Evolutionary conservation across 2,329 filamentous ascomycete species (phyloP).

Genomic region (Sodiomyces alkalinus): DNA sequence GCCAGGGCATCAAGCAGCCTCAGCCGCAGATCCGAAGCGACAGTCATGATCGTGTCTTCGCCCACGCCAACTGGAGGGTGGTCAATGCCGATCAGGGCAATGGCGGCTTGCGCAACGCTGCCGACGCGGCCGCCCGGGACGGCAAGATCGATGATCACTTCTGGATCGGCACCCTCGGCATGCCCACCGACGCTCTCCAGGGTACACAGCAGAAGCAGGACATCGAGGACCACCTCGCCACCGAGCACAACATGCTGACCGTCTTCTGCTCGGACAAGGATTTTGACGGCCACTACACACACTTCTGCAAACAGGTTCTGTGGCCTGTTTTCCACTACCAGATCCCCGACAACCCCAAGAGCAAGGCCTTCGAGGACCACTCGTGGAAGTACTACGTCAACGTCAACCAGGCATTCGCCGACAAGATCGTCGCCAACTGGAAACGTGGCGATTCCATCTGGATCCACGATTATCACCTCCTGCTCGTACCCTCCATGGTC

Average conservation of each 20-base stretch:
- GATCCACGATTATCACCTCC: conserved; percentile 90
- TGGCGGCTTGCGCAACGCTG: conserved; percentile 77
- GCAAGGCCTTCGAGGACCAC: conserved; percentile 94
- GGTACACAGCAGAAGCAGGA: conserved; percentile 61
- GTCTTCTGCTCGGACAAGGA: conserved; percentile 85
- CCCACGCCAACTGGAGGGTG: conserved; percentile 68
- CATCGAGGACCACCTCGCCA: conserved; percentile 68
- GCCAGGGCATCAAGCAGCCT: conserved; percentile 43
- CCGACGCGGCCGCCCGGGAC: conserved; percentile 59
- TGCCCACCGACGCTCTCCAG: conserved; percentile 77
- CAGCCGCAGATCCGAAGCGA: conserved; percentile 36
- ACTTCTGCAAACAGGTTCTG: conserved; percentile 94
- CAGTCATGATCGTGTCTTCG: conserved; percentile 55
- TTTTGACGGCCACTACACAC: conserved; percentile 85
- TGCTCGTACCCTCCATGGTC: conserved; percentile 79
- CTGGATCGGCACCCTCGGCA: conserved; percentile 88
- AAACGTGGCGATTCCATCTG: conserved; percentile 87
- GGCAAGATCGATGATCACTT: conserved; percentile 58
- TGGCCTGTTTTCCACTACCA: conserved; percentile 99
- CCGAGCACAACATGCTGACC: conserved; percentile 67
- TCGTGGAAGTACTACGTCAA: conserved; percentile 92
- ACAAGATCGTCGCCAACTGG: conserved; percentile 81
- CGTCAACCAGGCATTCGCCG: conserved; percentile 84
- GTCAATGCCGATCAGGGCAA: conserved; percentile 83
- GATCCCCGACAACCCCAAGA: conserved; percentile 94